Base-by-base conservation (phyloP, 805 yeast species). In the Myxozyma melibiosi region DNA sequence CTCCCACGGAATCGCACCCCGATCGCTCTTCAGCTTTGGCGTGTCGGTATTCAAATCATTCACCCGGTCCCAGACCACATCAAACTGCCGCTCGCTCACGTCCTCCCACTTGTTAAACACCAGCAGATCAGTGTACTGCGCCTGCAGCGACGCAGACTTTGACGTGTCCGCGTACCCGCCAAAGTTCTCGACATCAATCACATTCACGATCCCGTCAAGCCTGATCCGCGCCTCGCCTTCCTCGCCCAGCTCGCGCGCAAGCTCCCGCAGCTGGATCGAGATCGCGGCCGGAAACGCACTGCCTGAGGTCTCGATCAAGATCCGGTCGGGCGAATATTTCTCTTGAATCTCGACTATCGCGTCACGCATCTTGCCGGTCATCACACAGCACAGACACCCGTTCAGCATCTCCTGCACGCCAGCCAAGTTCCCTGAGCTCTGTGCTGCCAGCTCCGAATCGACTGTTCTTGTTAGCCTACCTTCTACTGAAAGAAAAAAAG, bases 261-360 rank as follows among this genome's bases (percentile, higher is more conserved):
- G 56, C 3, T 62, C 62, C 3, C 63, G 55, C 11, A 62, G 54
- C 48, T 62, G 65, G 34, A 61, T 57, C 11, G 63, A 50, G 8
- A 62, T 53, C 20, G 63, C 60, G 1, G 65, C 65, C 14, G 65
- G 65, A 46, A 62, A 61, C 16, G 65, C 65, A 20, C 62, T 61
- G 18, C 65, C 65, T 2, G 65, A 62, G 8, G 65, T 62, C 49
- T 62, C 65, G n/a, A 62, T 53, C 31, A 62, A 34, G 9, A 62
- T 62, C 9, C 65, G 41, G 35, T 62, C 65, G 3, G 65, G 65
- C 16, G 49, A 11, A 42, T 55, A 58, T 11, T 47, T 55, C 20
- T 43, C 40, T 31, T 55, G 65, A 14, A 62, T 25, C 35, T 62
- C 65, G 16, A 47, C 27, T 16, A 62, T 54, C 16, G 65, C 63